Evolutionary conservation across 306 rosid species (phyloP), one percentile per base, ranked within the genome.

Genomic region (Clitoria ternatea): DNA sequence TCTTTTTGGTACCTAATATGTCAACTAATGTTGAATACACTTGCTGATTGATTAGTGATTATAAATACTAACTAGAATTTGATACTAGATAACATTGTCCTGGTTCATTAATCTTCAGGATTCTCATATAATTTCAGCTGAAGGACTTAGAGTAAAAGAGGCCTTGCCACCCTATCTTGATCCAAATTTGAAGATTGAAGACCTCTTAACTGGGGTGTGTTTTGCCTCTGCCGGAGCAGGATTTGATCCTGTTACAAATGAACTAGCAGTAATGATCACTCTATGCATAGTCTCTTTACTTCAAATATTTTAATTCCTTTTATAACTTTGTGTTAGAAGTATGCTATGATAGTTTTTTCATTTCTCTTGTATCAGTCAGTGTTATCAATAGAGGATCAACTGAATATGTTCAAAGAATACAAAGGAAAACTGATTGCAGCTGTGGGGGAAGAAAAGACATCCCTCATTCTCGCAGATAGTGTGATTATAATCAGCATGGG

Each of bases 211-310:
- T 17, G 86, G 84, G 3, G 86, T 79, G 61, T 43, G 69, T 47
- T 83, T 83, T 65, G 81, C 86, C 15, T 75, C 86, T 2, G 81
- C 76, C 0, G 84, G 84, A 26, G 48, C 86, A 8, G 84, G 86
- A 75, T 83, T 57, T 75, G 86, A 79, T 71, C 84, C 81, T 60
- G 0, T 75, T 20, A 66, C 86, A 66, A 2, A 43, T 37, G 29
- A 36, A 54, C 3, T 54, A 66, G 56, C 55, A 39, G 84, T 83
- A 79, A 50, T 36, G 7, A 14, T 40, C 39, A 32, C 44, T 61
- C 8, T 62, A 0, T 20, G 19, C 33, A 15, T 2, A 17, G 23
- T 57, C 27, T 42, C 6, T 65, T 66, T 23, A 2, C 9, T 19
- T 44, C 43, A 5, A 47, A 47, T 56, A 53, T 23, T 33, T 30